Evolutionary conservation across 371 early-diverging fungal genomes (phyloP).

Genomic region (Mortierella sp.): DNA sequence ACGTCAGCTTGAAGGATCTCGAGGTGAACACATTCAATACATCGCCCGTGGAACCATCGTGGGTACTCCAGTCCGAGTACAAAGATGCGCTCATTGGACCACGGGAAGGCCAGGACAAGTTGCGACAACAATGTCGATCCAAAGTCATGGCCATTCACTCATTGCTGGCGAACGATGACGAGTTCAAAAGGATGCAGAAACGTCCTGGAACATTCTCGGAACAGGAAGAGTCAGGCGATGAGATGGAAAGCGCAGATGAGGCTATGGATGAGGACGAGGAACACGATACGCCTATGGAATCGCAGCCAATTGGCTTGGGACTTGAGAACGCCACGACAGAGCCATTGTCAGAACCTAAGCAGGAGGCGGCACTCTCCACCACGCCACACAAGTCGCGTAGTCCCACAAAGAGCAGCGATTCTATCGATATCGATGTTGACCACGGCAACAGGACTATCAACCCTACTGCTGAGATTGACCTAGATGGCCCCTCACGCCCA

Average conservation of each 20-base stretch:
- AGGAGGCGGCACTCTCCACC: no score
- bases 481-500: background rate
- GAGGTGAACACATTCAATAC: conserved; percentile 44
- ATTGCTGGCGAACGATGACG: conserved; percentile 44
- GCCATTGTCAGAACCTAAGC: no score
- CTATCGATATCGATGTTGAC: no score
- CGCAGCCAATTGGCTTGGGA: no score
- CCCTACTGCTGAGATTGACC: background rate
- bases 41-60: conserved; percentile 21
- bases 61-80: conserved; percentile 25
- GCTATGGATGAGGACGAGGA: conserved; percentile 12
- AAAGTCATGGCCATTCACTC: conserved; percentile 53
- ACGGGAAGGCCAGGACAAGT: conserved; percentile 31
- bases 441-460: no score
- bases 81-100: conserved; percentile 17
- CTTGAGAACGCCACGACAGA: no score
- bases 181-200: conserved; percentile 28
- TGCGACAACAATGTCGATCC: conserved; percentile 49
- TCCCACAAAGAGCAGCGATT: no score
- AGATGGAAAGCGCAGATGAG: background rate
- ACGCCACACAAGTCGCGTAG: no score
- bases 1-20: conserved; percentile 44
- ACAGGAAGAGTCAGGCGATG: background rate
- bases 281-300: no score
- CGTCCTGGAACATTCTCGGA: conserved; percentile 3